Evolutionary conservation across 2,329 filamentous ascomycete genomes (phyloP), one percentile per base, ranked within the genome.

Genomic region (Myrmaecium sp.): DNA sequence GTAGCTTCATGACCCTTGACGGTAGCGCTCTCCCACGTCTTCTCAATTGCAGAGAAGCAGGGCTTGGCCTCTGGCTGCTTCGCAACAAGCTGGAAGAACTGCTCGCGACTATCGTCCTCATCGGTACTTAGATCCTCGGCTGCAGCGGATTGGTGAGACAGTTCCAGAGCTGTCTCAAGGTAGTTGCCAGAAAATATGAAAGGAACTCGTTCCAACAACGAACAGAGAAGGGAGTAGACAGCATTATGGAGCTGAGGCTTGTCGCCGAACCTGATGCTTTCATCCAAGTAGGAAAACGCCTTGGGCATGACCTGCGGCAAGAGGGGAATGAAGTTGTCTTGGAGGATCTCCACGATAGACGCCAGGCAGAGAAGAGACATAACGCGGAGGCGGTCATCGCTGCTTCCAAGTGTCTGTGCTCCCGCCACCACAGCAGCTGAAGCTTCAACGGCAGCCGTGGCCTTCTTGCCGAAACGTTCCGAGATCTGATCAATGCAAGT

Each of bases 391-490:
- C 69, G 69, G 36, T 66, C 60, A 41, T 92, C 78, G 8, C 64
- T 52, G 46, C 78, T 74, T 19, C 77, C 79, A 25, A 95, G 65
- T 35, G 81, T 86, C 36, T 77, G 62, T 29, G 71, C 58, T 21
- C 83, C 73, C 19, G 79, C 73, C 40, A 98, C 76, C 2, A 75
- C 76, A 32, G 72, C 62, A 4, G 83, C 81, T 4, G 83, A 77
- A 4, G 68, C 67, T 14, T 77, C 64, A 23, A 93, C 77, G 23
- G 72, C 74, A 37, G 77, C 70, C 2, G 77, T 63, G 42, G 93
- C 80, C 49, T 84, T 91, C 60, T 89, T 91, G 38, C 89, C 91
- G 47, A 93, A 95, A 49, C 86, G 86, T 53, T 94, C 84, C 3
- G 80, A 70, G 35, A 98, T 91, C 50, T 81, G 80, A 54, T 94